These are phyloP conservation scores for Boletus pseudo-olivaceus DNA, from an alignment of 768 basidiomycete species.

Conservation along the genomic window DNA sequence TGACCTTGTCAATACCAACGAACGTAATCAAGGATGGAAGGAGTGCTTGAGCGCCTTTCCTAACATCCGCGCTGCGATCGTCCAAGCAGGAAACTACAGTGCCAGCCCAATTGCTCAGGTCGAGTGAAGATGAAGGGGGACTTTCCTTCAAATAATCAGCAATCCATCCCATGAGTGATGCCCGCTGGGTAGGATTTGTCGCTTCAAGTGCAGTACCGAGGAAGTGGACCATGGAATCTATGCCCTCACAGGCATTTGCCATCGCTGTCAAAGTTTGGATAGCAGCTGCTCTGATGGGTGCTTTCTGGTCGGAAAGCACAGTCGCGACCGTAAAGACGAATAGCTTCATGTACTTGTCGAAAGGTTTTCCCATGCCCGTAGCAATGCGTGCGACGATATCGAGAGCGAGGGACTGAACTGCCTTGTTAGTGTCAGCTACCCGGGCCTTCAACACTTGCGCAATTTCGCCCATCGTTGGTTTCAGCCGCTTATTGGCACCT, in stretches of 20 bases:
- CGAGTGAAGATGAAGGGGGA: slow-evolving; percentile 50
- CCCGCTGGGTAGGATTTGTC: slow-evolving; percentile 83
- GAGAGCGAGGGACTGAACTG: slow-evolving; percentile 85
- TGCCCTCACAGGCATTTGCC: slow-evolving; percentile 74
- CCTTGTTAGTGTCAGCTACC: slow-evolving; percentile 89
- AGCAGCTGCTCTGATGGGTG: slow-evolving; percentile 75
- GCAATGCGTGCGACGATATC: slow-evolving; percentile 90
- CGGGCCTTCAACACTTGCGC: slow-evolving; percentile 83
- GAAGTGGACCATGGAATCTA: slow-evolving; percentile 79
- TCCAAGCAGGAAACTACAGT: slow-evolving; percentile 77
- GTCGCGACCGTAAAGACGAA: slow-evolving; percentile 75
- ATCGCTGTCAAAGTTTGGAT: slow-evolving; percentile 79
- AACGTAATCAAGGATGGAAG: slow-evolving; percentile 70
- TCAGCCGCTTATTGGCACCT: slow-evolving; percentile 88
- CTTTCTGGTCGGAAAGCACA: slow-evolving; percentile 91
- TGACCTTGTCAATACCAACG: slow-evolving; percentile 79
- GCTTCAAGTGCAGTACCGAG: slow-evolving; percentile 80
- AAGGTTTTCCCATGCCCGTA: slow-evolving; percentile 91
- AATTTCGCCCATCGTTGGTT: slow-evolving; percentile 91
- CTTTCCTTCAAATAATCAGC: slow-evolving; percentile 74
- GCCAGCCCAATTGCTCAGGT: slow-evolving; percentile 66
- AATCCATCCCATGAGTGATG: slow-evolving; percentile 75
- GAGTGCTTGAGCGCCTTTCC: slow-evolving; percentile 84
- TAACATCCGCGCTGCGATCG: slow-evolving; percentile 86
- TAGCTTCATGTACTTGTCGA: slow-evolving; percentile 83